These are phyloP conservation scores for Aspergillus wentii DNA, from an alignment of 495 filamentous ascomycete species.

Conservation along the genomic window DNA sequence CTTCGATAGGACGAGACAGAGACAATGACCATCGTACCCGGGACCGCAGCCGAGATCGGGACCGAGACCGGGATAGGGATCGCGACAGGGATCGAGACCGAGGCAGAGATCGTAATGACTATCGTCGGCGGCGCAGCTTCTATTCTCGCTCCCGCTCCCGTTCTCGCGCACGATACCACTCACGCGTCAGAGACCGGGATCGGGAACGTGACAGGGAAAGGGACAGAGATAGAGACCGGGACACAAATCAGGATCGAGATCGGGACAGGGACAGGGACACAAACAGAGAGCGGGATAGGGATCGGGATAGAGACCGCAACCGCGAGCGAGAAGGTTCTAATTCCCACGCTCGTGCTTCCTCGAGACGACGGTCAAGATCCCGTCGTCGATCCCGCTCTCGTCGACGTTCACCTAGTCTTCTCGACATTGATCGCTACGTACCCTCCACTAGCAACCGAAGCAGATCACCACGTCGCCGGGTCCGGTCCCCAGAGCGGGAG, in stretches of 20 bases:
- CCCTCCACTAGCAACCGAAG: conserved; percentile 40
- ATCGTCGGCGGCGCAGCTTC: conserved; percentile 9
- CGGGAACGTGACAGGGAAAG: conserved; percentile 6
- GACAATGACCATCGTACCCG: conserved; percentile 23
- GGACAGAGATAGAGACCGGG: conserved; percentile 10
- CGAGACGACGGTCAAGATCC: conserved; percentile 25
- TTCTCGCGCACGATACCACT: conserved; percentile 5
- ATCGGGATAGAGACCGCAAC: conserved; percentile 9
- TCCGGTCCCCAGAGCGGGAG: conserved; percentile 31
- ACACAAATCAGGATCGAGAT: conserved; percentile 11
- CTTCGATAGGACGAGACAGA: conserved; percentile 15
- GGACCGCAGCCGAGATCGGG: conserved; percentile 10
- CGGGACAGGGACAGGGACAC: conserved; percentile 30
- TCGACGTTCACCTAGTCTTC: conserved; percentile 23
- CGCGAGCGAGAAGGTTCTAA: conserved; percentile 8
- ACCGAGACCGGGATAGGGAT: conserved; percentile 10
- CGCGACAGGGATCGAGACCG: conserved; percentile 7
- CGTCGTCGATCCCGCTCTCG: conserved; percentile 18
- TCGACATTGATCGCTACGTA: conserved; percentile 49
- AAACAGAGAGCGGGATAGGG: conserved; percentile 30
- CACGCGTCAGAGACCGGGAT: conserved; percentile 13
- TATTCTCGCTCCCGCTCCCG: conserved; percentile 11
- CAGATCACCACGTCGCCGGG: conserved; percentile 39
- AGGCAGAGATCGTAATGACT: conserved; percentile 4
- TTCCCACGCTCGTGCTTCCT: conserved; percentile 16